Conservation (phyloP, 805 yeast species). For the Ogataea methanolica region DNA sequence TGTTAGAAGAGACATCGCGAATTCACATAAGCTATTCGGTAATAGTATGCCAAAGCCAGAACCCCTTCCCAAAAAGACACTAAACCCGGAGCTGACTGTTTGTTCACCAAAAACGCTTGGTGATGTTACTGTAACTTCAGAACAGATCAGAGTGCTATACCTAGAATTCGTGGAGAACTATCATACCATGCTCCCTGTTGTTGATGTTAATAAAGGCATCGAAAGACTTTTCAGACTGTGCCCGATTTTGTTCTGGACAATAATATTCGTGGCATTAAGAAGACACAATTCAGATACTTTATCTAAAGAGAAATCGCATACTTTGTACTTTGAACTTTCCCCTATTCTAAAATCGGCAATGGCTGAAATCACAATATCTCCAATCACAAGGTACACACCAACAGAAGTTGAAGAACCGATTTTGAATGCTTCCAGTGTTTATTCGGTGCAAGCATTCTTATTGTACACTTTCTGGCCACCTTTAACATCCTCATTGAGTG, state of each 20-base stretch:
- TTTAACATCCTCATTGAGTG: constrained; percentile 85
- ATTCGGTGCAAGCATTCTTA: constrained; percentile 88
- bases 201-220: constrained; percentile 77
- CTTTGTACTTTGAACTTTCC: constrained; percentile 56
- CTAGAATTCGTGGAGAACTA: constrained; percentile 70
- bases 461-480: constrained; percentile 96
- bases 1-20: constrained; percentile 14
- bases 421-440: constrained; percentile 84
- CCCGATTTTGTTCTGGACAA: constrained; percentile 91
- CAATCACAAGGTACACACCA: constrained; percentile 80
- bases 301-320: constrained; percentile 24
- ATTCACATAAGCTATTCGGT: constrained; percentile 14
- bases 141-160: constrained; percentile 58
- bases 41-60: constrained; percentile 11
- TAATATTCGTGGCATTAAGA: constrained; percentile 79
- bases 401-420: constrained; percentile 76
- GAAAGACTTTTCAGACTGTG: constrained; percentile 74
- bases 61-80: constrained; percentile 15
- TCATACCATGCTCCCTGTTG: constrained; percentile 84
- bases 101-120: constrained; percentile 74
- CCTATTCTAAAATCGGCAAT: constrained; percentile 69
- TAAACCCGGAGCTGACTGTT: constrained; percentile 29
- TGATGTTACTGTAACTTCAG: constrained; percentile 55
- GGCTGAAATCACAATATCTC: constrained; percentile 86
- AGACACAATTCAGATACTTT: constrained; percentile 38